Conservation (phyloP, 495 filamentous ascomycete genomes). For the Neurospora sublineolata region DNA sequence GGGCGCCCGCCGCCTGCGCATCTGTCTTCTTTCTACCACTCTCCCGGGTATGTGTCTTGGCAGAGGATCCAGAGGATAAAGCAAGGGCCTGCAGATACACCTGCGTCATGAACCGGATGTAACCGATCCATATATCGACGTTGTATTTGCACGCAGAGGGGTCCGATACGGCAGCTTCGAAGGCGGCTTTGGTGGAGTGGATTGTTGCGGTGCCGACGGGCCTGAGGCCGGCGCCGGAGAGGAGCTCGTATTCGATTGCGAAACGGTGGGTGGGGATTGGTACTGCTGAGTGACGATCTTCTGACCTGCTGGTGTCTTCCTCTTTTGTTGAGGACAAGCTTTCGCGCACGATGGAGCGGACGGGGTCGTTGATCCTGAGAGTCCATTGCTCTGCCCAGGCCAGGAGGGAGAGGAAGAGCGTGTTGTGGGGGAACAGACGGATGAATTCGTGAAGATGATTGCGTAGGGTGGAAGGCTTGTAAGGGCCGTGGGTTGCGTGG, state of each 20-base stretch:
- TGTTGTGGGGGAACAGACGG: constrained; percentile 59
- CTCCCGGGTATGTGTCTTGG: constrained; percentile 2
- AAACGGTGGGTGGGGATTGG: constrained; percentile 48
- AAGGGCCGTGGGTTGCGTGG: constrained; percentile 48
- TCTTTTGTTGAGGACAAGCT: constrained; percentile 30
- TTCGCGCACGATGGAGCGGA: constrained; percentile 45
- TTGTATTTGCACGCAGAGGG: constrained; percentile 19
- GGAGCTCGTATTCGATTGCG: constrained; percentile 54
- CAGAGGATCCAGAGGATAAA: neutral
- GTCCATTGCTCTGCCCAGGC: constrained; percentile 54
- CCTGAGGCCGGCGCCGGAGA: neutral
- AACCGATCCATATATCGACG: constrained; percentile 54
- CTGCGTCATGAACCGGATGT: constrained; percentile 42
- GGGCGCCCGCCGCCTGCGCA: neutral
- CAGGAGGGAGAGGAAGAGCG: constrained; percentile 60
- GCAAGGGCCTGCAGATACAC: neutral
- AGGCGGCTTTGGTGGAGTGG: constrained; percentile 52
- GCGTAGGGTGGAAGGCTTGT: constrained; percentile 54
- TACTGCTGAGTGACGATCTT: neutral
- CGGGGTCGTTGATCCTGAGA: constrained; percentile 58
- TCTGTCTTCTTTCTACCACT: constrained; percentile 16
- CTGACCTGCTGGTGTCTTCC: constrained; percentile 18
- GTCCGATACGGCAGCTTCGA: constrained; percentile 55
- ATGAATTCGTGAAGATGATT: constrained; percentile 47
- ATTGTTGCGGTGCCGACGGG: constrained; percentile 31